These are phyloP conservation scores for Penicillium arizonense DNA, from an alignment of 495 filamentous ascomycete species.

Conservation along the genomic window DNA sequence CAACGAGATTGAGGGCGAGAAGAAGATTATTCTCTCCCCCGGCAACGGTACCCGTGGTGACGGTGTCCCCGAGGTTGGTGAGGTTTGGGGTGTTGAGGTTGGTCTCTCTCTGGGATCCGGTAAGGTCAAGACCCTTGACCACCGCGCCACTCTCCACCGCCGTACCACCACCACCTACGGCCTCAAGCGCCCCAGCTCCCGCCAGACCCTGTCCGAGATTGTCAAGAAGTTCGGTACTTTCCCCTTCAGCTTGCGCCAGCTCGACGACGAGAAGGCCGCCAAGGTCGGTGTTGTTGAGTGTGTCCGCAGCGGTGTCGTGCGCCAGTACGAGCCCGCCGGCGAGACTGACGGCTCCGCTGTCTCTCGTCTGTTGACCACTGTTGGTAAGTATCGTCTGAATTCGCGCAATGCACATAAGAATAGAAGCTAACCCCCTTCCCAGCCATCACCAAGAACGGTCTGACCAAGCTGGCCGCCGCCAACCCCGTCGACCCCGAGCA, in stretches of 20 bases:
- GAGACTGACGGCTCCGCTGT: slow-evolving; percentile 85
- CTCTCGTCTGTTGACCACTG: slow-evolving; percentile 80
- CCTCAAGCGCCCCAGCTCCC: slow-evolving; percentile 88
- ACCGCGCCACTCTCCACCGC: slow-evolving; percentile 87
- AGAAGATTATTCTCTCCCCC: slow-evolving; percentile 94
- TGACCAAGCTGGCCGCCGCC: slow-evolving; percentile 78
- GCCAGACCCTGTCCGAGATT: slow-evolving; percentile 86
- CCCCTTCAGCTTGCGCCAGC: slow-evolving; percentile 95
- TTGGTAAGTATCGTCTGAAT: slow-evolving; percentile 61
- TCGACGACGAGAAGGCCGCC: slow-evolving; percentile 93
- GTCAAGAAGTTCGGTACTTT: slow-evolving; percentile 96
- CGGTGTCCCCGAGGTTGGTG: slow-evolving; percentile 83
- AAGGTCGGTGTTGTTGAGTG: slow-evolving; percentile 97
- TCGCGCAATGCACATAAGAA: slow-evolving; percentile 11
- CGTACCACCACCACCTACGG: slow-evolving; percentile 86
- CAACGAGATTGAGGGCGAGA: slow-evolving; percentile 96
- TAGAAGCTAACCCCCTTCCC: slow-evolving; percentile 6
- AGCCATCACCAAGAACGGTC: slow-evolving; percentile 98
- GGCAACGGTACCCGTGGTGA: slow-evolving; percentile 86
- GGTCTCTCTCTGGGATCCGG: slow-evolving; percentile 87
- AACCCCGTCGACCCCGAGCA: slow-evolving; percentile 69
- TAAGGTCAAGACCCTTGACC: slow-evolving; percentile 87
- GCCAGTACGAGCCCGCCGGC: slow-evolving; percentile 92
- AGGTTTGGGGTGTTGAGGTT: slow-evolving; percentile 97
- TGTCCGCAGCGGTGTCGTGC: slow-evolving; percentile 83